phyloP scores from a whole-genome alignment of 2,329 filamentous ascomycete genomes.

The Diaporthe ampelina region DNA sequence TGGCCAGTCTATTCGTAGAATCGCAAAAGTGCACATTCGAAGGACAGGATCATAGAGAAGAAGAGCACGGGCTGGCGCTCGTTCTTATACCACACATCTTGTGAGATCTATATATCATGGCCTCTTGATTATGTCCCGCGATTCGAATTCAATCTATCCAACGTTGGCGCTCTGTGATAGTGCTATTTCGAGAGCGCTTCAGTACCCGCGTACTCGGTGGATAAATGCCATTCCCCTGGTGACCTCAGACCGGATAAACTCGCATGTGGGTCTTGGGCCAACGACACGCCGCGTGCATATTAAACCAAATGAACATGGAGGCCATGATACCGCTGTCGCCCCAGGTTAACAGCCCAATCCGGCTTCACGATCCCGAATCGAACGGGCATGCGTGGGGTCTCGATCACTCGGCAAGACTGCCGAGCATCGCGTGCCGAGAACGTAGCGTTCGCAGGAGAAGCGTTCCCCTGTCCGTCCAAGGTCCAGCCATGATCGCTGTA shows the following conservation, averaged over 20 bases:
- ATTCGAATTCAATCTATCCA: background rate
- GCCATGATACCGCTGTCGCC: background rate
- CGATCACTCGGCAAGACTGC: constrained; percentile 2
- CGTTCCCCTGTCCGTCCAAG: constrained; percentile 2
- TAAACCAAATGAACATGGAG: constrained; percentile 22
- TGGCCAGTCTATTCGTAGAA: background rate
- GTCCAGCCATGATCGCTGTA: constrained; percentile 16
- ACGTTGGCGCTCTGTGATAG: background rate
- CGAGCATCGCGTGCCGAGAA: constrained; percentile 1
- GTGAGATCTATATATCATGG: background rate
- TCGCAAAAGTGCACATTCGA: background rate
- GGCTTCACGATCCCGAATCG: background rate
- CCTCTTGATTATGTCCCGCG: background rate
- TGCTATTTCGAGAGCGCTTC: background rate
- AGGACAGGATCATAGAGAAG: too few relatives aligned
- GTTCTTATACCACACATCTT: background rate
- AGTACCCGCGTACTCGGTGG: background rate
- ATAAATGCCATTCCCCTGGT: background rate
- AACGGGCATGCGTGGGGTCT: background rate
- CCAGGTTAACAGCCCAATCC: background rate
- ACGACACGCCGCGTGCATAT: background rate
- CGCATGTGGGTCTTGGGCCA: background rate
- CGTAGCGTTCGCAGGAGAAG: background rate
- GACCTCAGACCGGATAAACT: constrained; percentile 16
- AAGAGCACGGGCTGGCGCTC: background rate